Base-by-base conservation (phyloP, 192 early-diverging fungal genomes). In the Phycomyces nitens region DNA sequence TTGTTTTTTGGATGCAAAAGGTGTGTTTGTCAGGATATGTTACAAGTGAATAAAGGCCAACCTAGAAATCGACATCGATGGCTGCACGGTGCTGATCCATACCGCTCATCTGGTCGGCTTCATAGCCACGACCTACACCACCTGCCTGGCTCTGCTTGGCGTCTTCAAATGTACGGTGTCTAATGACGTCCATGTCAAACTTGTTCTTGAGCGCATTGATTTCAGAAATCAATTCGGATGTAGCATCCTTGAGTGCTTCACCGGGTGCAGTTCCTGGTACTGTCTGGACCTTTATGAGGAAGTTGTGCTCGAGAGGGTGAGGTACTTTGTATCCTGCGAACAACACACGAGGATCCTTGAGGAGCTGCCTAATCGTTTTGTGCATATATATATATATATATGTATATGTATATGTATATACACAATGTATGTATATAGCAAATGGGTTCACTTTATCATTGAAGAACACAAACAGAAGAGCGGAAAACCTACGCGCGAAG, bases 291-390 rank as follows among this genome's bases (percentile, higher is more conserved):
- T 94, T 97, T 42, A 99, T 70, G 26, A 93, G 75, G 56, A 97
- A 87, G 49, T 88, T 83, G 75, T 96, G 92, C 64, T 98, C 94
- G 3, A 99, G 80, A 40, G 97, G 97, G 72, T 99, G 97, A 7
- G 97, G 95, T 55, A 92, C 76, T 62, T 94, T 92, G 83, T 99
- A 99, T 51, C 95, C 97, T 6, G 94, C 90, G 79, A 98, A 99
- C 21, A 94, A 74, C 0, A 99, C 97, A 63, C 91, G 90, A 5
- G 89, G 86, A 76, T 99, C 89, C 65, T 93, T 88, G 12, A 98
- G 79, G 10, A 99, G 78, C 77, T 92, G 84, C 66, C 91, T 93
- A 70, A 34, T 34, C 29, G 29, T 34, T 34, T 34, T 34, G 7
- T 34, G 29, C 29, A 34, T 34, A 34, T 34, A 34, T 7, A 34